These are phyloP conservation scores for Pseudocercospora vitis DNA, from an alignment of 2,329 filamentous ascomycete species.

Conservation along the genomic window DNA sequence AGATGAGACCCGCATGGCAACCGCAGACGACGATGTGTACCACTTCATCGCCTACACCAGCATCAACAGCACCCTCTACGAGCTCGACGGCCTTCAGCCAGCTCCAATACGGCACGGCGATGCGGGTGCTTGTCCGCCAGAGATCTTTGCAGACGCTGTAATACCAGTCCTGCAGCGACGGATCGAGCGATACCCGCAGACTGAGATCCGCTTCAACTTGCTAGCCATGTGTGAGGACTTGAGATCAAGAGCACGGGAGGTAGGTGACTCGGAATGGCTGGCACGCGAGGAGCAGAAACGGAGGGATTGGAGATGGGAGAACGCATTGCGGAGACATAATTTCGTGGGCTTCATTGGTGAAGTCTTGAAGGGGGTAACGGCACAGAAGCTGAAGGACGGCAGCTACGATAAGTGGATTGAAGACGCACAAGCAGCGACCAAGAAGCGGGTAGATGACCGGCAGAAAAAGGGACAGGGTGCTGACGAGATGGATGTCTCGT, in stretches of 20 bases:
- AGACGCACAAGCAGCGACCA: slow-evolving; percentile 62
- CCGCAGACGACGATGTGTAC: slow-evolving; percentile 85
- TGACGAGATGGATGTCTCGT: slow-evolving; percentile 44
- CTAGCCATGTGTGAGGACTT: slow-evolving; percentile 88
- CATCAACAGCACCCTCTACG: slow-evolving; percentile 78
- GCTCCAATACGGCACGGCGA: slow-evolving; percentile 85
- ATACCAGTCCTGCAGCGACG: slow-evolving; percentile 84
- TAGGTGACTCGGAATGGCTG: slow-evolving; percentile 78
- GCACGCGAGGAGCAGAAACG: slow-evolving; percentile 81
- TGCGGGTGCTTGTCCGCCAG: slow-evolving; percentile 63
- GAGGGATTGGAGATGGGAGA: slow-evolving; percentile 89
- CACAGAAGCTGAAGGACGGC: slow-evolving; percentile 65
- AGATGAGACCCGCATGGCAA: slow-evolving; percentile 73
- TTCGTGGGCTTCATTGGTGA: slow-evolving; percentile 95
- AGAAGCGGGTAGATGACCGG: slow-evolving; percentile 49
- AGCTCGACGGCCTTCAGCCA: slow-evolving; percentile 91
- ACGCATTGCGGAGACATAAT: slow-evolving; percentile 86
- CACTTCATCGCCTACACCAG: slow-evolving; percentile 96
- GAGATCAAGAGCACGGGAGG: slow-evolving; percentile 71
- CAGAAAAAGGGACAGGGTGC: slow-evolving; percentile 42
- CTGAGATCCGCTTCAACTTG: slow-evolving; percentile 94
- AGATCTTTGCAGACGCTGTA: slow-evolving; percentile 74
- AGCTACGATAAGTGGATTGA: slow-evolving; percentile 73
- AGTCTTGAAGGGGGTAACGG: slow-evolving; percentile 82
- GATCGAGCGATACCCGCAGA: slow-evolving; percentile 77